A percentile compares a stretch with the other conserved stretches of the same genome.
These are phyloP conservation scores for Stagonosporopsis cucurbitacearum DNA, from an alignment of 2,329 filamentous ascomycete genomes.

Conservation along the genomic window DNA sequence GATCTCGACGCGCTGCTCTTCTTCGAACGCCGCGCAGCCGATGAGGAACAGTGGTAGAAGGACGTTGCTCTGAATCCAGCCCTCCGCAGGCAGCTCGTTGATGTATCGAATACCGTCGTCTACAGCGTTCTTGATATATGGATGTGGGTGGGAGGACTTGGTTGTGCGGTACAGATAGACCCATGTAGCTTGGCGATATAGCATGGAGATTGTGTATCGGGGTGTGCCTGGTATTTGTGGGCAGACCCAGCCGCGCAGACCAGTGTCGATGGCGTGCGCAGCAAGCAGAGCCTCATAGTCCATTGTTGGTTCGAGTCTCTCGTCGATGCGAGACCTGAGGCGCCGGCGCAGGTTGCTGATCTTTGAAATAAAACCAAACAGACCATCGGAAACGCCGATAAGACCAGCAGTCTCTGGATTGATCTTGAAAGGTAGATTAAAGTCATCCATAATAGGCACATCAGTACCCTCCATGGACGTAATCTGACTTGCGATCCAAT, in stretches of 20 bases:
- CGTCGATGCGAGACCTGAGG: conserved; percentile 71
- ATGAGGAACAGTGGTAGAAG: conserved; percentile 68
- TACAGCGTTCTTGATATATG: conserved; percentile 63
- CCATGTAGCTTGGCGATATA: conserved; percentile 69
- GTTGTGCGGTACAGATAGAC: conserved; percentile 69
- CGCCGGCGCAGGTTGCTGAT: conserved; percentile 79
- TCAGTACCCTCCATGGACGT: conserved; percentile 62
- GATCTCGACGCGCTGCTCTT: conserved; percentile 62
- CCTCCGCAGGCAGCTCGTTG: conserved; percentile 60
- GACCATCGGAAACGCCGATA: conserved; percentile 80
- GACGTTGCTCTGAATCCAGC: conserved; percentile 64
- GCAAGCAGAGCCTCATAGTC: conserved; percentile 75
- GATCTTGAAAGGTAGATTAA: conserved; percentile 62
- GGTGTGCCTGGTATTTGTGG: conserved; percentile 58
- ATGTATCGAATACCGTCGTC: conserved; percentile 65
- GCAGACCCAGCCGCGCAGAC: conserved; percentile 77
- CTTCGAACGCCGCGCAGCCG: conserved; percentile 65
- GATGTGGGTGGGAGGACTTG: conserved; percentile 61
- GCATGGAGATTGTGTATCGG: conserved; percentile 63
- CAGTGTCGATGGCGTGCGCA: conserved; percentile 76
- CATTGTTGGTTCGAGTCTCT: conserved; percentile 69
- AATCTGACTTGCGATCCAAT: conserved; percentile 67
- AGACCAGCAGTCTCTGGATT: conserved; percentile 66
- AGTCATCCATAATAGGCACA: conserved; percentile 60
- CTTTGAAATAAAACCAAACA: conserved; percentile 79